Percentiles rank a stretch among this genome's conserved stretches.
phyloP scores from a whole-genome alignment of 345 rosid genomes.

The Rubroshorea leprosula region DNA sequence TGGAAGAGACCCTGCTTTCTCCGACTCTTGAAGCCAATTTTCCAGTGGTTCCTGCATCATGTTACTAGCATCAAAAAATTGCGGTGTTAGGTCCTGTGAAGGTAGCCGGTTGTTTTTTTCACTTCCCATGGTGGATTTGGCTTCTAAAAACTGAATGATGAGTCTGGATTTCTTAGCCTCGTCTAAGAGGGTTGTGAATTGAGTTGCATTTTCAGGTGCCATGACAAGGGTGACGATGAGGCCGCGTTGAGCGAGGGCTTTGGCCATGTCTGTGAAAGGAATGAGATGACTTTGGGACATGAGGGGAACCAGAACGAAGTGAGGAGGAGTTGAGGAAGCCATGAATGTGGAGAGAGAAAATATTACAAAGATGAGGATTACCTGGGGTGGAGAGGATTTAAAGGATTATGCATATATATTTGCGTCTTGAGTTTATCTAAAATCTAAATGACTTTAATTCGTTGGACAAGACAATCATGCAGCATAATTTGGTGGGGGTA shows the following conservation, averaged over 20 bases:
- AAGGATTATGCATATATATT: no score
- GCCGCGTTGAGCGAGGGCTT: constrained; percentile 22
- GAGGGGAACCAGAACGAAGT: constrained; percentile 30
- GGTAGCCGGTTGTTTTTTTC: no score
- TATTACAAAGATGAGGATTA: no score
- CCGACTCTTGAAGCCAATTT: constrained; percentile 7
- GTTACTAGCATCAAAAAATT: constrained; percentile 21
- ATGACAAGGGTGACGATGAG: constrained; percentile 19
- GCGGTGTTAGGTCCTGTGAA: neutral
- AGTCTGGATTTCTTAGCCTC: neutral
- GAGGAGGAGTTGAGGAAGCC: constrained; percentile 13
- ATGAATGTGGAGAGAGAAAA: constrained; percentile 1
- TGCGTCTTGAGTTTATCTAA: no score
- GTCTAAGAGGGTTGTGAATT: constrained; percentile 11
- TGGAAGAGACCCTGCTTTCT: constrained; percentile 11
- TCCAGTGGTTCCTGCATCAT: constrained; percentile 19
- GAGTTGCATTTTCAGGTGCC: constrained; percentile 24
- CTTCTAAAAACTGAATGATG: constrained; percentile 8
- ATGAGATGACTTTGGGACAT: constrained; percentile 41
- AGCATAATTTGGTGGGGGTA: no score
- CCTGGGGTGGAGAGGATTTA: no score
- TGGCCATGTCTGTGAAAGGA: constrained; percentile 35
- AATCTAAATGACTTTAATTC: no score
- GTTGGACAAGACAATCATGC: no score
- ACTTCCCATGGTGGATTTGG: no score